Base-by-base conservation (phyloP, 139 green algal species). In the Asterochloris erici region DNA sequence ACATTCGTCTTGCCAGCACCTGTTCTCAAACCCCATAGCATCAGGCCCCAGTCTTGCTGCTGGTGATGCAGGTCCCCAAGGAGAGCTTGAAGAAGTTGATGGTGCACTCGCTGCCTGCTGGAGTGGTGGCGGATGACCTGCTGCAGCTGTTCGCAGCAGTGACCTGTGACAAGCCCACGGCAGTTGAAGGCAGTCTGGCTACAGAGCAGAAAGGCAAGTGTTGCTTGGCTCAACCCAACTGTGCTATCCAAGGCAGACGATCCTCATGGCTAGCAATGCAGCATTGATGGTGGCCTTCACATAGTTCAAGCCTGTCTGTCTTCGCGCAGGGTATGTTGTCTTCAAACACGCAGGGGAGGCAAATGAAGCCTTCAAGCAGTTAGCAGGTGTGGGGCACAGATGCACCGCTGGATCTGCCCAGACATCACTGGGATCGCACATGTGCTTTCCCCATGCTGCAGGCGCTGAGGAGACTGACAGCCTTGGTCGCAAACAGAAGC, bases 11-110 rank as follows among this genome's bases (percentile, higher is more conserved):
- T 54, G 38, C 2, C 38, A 6, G 38, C 38, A 54, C 6, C 38
- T 54, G 38, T 54, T 6, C 38, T 54, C 4, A 54, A 54, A 54
- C 38, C 38, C 38, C 38, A 54, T 54, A 54, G 2, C 38, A 54
- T 54, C 38, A 54, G 38, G 2, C 38, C 38, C 6, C 38, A 54
- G 19, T 2, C 66, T n/a, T 66, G 27, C 47, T 26, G 15, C 0
- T 63, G 11, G 28, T 79, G 29, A 21, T 75, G 64, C 81, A 88
- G 84, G 87, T 91, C 11, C 66, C 84, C 9, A 83, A 86, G 23
- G 74, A 76, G 1, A 86, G 92, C 13, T 82, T 87, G 74, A 64
- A 69, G 77, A 91, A 92, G 88, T 86, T 93, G 64, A 76, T 88
- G 14, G 83, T 92, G 24, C 88, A 93, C 80, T 75, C 64, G 11